Evolutionary conservation across 1,284 basidiomycete species (phyloP).

Genomic region (Pascua guehoae): DNA sequence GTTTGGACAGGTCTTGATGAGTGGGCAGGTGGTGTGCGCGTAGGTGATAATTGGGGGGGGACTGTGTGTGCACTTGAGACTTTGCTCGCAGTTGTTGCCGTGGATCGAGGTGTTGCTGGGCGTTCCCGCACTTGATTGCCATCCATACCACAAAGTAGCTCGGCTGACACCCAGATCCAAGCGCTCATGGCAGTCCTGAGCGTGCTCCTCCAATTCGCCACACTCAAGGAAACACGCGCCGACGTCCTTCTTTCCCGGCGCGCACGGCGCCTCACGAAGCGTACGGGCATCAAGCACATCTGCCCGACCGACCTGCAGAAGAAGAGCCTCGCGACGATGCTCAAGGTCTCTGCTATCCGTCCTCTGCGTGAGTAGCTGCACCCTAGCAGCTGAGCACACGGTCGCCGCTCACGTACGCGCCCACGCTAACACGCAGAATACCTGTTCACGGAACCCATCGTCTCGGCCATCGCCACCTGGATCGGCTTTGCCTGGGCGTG

Average conservation of each 20-base stretch:
- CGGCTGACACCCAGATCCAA: slow-evolving; percentile 17
- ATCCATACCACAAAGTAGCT: too few relatives aligned
- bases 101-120: too few relatives aligned
- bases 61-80: too few relatives aligned
- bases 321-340: slow-evolving; percentile 39
- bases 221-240: slow-evolving; percentile 48
- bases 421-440: slow-evolving; percentile 28
- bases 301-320: slow-evolving; percentile 39
- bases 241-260: slow-evolving; percentile 51
- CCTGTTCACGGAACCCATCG: slow-evolving; percentile 52
- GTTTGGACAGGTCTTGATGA: slow-evolving; percentile 5
- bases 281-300: slow-evolving; percentile 46
- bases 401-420: too few relatives aligned
- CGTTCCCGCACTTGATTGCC: too few relatives aligned
- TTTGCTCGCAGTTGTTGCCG: too few relatives aligned
- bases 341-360: slow-evolving; percentile 39
- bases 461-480: slow-evolving; percentile 49
- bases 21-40: too few relatives aligned
- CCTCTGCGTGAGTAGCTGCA: slow-evolving; percentile 37
- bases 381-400: too few relatives aligned
- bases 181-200: slow-evolving; percentile 29
- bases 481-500: slow-evolving; percentile 48
- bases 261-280: slow-evolving; percentile 43
- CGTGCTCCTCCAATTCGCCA: slow-evolving; percentile 37
- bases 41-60: too few relatives aligned